Evolutionary conservation across 306 rosid species (phyloP).

Genomic region (Begonia masoniana): DNA sequence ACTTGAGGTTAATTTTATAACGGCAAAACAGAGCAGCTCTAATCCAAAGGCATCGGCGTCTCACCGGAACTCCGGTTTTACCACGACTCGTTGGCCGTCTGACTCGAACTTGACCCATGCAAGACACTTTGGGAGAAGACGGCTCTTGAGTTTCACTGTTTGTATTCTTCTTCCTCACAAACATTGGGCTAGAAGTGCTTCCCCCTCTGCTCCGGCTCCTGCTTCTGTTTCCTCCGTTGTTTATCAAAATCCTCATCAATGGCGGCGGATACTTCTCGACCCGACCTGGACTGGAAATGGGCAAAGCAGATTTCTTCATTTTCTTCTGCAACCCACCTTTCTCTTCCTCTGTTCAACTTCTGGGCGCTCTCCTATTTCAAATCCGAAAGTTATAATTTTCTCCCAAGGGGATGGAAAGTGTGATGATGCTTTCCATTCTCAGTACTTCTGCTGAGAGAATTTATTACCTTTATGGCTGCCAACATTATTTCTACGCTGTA

Average conservation of each 20-base stretch:
- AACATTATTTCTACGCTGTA: constrained; percentile 17
- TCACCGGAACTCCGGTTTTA: constrained; percentile 1
- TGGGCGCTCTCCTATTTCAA: background rate
- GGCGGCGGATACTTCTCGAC: constrained; percentile 52
- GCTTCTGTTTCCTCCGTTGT: constrained; percentile 10
- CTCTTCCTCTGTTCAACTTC: background rate
- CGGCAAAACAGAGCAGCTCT: constrained; percentile 23
- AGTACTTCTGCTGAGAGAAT: background rate
- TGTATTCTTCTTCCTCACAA: constrained; percentile 26
- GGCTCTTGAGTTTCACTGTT: constrained; percentile 53
- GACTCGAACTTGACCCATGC: constrained; percentile 58
- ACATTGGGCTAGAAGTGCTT: constrained; percentile 32
- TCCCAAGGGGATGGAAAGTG: background rate
- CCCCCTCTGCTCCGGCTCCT: constrained; percentile 25
- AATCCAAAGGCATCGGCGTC: constrained; percentile 31
- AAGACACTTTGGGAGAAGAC: constrained; percentile 54
- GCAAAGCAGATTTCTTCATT: constrained; percentile 29
- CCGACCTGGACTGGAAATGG: constrained; percentile 48
- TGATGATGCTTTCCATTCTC: background rate
- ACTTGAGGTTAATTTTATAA: constrained; percentile 12
- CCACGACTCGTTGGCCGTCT: constrained; percentile 13
- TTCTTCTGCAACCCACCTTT: background rate
- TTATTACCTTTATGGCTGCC: constrained; percentile 20
- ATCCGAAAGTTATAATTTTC: background rate
- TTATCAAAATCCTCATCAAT: constrained; percentile 38